Evolutionary conservation across 345 rosid species (phyloP).

Genomic region (Clausena lansium): DNA sequence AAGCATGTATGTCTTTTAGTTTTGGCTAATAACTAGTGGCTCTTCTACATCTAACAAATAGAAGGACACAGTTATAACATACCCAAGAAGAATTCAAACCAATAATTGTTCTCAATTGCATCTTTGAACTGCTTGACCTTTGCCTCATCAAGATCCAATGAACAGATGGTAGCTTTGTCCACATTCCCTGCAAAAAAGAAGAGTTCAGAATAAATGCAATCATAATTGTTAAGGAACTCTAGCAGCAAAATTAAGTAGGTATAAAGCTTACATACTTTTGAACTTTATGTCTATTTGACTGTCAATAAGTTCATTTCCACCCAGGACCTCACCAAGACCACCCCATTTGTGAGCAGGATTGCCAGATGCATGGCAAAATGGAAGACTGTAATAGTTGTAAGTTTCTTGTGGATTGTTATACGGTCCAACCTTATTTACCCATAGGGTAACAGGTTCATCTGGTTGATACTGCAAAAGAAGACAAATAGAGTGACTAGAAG

Average conservation of each 20-base stretch:
- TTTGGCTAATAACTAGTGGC: background rate
- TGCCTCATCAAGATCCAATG: slow-evolving; percentile 56
- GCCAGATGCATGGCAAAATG: slow-evolving; percentile 73
- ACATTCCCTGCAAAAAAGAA: slow-evolving; percentile 50
- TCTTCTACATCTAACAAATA: background rate
- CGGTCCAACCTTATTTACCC: slow-evolving; percentile 99
- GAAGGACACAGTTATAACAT: slow-evolving; percentile 33
- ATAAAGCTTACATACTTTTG: slow-evolving; percentile 54
- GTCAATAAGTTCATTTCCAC: slow-evolving; percentile 99
- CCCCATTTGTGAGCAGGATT: slow-evolving; percentile 94
- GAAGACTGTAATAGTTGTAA: slow-evolving; percentile 97
- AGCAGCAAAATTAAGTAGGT: slow-evolving; percentile 1
- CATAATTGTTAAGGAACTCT: background rate
- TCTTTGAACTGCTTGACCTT: slow-evolving; percentile 80
- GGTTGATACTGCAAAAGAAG: slow-evolving; percentile 63
- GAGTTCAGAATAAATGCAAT: background rate
- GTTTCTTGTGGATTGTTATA: slow-evolving; percentile 99
- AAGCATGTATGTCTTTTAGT: background rate
- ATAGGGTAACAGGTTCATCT: slow-evolving; percentile 78
- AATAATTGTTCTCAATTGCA: slow-evolving; percentile 85
- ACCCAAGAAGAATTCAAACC: slow-evolving; percentile 98
- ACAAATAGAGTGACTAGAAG: slow-evolving; percentile 8
- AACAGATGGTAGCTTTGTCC: slow-evolving; percentile 59
- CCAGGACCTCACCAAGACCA: slow-evolving; percentile 99
- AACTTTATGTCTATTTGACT: slow-evolving; percentile 82